A percentile compares a stretch with the other conserved stretches of the same genome.
Conservation (phyloP, 371 early-diverging fungal genomes). For the Rozella allomycis region DNA sequence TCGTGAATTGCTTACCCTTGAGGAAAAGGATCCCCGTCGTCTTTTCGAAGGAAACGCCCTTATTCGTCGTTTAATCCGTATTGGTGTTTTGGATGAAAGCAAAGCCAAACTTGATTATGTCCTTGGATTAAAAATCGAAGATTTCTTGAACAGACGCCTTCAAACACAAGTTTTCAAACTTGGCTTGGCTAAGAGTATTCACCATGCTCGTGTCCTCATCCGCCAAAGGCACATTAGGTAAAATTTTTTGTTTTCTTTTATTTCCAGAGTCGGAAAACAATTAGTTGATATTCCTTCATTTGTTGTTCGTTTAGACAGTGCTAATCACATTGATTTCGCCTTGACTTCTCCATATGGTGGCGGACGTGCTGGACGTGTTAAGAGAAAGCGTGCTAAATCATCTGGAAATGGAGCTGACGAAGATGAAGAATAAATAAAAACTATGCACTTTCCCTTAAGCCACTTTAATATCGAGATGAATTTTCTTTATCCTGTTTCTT, state of each 20-base stretch:
- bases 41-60: constrained; percentile 98
- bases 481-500: too few species aligned
- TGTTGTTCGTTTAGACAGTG: constrained; percentile 76
- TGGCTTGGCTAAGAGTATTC: constrained; percentile 96
- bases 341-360: constrained; percentile 94
- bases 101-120: constrained; percentile 98
- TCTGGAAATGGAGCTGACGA: constrained; percentile 38
- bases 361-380: constrained; percentile 92
- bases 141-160: constrained; percentile 97
- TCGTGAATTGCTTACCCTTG: constrained; percentile 95
- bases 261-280: constrained; percentile 80
- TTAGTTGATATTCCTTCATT: constrained; percentile 90
- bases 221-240: constrained; percentile 90
- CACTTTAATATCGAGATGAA: too few species aligned
- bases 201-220: constrained; percentile 98
- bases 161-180: constrained; percentile 98
- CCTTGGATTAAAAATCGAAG: constrained; percentile 89
- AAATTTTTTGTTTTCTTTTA: constrained; percentile 1
- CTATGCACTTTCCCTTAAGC: too few species aligned
- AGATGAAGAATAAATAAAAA: too few species aligned
- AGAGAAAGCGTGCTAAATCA: constrained; percentile 65
- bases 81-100: constrained; percentile 90
- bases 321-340: constrained; percentile 97
- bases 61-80: constrained; percentile 91
- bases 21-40: constrained; percentile 92